Percentiles rank a stretch among this genome's conserved stretches.
phyloP scores from a whole-genome alignment of 495 filamentous ascomycete genomes.

The Lasiosphaeriaceae sp. region DNA sequence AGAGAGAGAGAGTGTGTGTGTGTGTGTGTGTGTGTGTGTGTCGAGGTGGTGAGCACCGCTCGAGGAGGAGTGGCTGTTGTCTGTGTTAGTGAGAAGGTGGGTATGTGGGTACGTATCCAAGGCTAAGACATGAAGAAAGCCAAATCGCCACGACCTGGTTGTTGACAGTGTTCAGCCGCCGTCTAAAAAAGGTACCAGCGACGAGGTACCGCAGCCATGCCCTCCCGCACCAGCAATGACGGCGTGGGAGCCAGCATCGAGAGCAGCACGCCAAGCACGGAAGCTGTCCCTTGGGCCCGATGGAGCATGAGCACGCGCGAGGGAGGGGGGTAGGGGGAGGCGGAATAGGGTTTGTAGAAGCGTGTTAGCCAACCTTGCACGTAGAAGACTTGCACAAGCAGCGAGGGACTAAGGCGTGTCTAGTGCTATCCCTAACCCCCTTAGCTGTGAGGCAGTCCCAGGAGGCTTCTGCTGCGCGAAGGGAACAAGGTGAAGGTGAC shows the following conservation, averaged over 20 bases:
- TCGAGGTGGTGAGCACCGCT: conserved; percentile 9
- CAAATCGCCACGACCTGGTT: conserved; percentile 23
- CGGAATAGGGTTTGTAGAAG: conserved; percentile 6
- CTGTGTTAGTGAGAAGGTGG: conserved; percentile 9
- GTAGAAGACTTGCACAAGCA: neutral
- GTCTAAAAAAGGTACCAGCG: conserved; percentile 15
- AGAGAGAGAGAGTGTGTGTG: neutral
- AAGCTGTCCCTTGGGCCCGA: conserved; percentile 13
- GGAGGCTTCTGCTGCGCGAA: neutral
- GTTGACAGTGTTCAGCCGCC: conserved; percentile 24
- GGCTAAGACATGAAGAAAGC: conserved; percentile 26
- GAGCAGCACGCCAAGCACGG: conserved; percentile 7
- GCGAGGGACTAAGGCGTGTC: neutral
- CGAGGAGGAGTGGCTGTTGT: conserved; percentile 3
- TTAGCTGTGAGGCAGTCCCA: neutral
- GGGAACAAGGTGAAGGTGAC: neutral
- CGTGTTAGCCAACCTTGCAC: neutral
- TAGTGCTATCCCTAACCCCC: neutral
- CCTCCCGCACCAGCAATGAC: conserved; percentile 8
- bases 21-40: conserved; percentile 4
- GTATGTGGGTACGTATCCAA: conserved; percentile 20
- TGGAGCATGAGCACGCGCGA: neutral
- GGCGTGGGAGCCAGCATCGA: conserved; percentile 6
- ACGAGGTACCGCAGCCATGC: conserved; percentile 10
- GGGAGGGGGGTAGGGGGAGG: neutral